Evolutionary conservation across 2,329 filamentous ascomycete genomes (phyloP).

Genomic region (Cladosporium austrohemisphaericum): DNA sequence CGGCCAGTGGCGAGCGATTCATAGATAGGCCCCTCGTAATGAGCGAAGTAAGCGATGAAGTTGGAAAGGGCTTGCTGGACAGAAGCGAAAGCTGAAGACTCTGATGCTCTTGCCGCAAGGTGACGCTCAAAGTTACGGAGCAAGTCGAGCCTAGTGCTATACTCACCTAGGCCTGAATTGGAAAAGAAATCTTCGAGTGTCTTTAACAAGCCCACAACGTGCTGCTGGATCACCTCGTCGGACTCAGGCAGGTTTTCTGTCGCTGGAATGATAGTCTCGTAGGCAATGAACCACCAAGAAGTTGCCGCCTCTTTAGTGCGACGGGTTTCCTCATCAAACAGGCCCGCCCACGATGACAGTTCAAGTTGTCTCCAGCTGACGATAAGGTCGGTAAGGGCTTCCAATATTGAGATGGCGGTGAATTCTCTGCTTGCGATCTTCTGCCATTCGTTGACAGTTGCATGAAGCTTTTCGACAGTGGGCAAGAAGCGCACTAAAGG

Average conservation of each 20-base stretch:
- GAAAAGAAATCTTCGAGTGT: constrained; percentile 57
- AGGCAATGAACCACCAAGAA: constrained; percentile 95
- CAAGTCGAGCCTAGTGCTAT: constrained; percentile 60
- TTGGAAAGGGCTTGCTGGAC: constrained; percentile 67
- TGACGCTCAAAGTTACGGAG: constrained; percentile 37
- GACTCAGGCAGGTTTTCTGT: constrained; percentile 5
- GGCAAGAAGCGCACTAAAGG: constrained; percentile 83
- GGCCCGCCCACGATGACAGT: constrained; percentile 81
- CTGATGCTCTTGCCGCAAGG: constrained; percentile 38
- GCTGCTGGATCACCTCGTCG: constrained; percentile 15
- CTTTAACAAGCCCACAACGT: constrained; percentile 7
- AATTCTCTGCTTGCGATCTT: constrained; percentile 80
- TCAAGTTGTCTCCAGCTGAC: constrained; percentile 89
- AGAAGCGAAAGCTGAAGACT: constrained; percentile 45
- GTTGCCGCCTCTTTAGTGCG: constrained; percentile 74
- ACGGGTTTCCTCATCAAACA: constrained; percentile 78
- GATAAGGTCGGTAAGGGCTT: constrained; percentile 73
- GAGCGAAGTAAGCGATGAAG: constrained; percentile 70
- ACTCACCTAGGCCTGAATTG: constrained; percentile 51
- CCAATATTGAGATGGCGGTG: constrained; percentile 66
- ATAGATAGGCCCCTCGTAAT: constrained; percentile 64
- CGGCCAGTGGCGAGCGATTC: constrained; percentile 67
- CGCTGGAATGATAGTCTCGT: constrained; percentile 76
- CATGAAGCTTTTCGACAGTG: constrained; percentile 82
- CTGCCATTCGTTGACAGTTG: constrained; percentile 89